Evolutionary conservation across 768 basidiomycete species (phyloP).

Genomic region (Tephrocybe sp.): DNA sequence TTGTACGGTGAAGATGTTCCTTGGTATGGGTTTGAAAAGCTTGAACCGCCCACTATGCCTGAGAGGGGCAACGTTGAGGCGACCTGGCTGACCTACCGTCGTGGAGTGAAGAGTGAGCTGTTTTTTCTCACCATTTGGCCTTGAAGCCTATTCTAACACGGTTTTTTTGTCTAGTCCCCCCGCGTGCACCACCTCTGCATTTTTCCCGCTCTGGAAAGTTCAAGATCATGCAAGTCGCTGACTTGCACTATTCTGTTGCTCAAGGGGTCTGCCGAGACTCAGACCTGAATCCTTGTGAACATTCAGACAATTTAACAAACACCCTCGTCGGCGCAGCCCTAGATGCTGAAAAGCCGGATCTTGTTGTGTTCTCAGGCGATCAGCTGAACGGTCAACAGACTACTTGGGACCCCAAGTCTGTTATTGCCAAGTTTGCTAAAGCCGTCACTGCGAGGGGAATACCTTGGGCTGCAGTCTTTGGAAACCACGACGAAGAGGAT

Average conservation of each 20-base stretch:
- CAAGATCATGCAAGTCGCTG: constrained; percentile 89
- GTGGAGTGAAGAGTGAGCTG: constrained; percentile 68
- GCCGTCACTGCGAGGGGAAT: constrained; percentile 72
- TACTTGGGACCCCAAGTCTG: constrained; percentile 84
- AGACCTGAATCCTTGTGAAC: constrained; percentile 47
- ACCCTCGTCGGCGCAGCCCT: constrained; percentile 68
- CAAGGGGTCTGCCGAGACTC: constrained; percentile 79
- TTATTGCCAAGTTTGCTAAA: constrained; percentile 84
- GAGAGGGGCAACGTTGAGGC: constrained; percentile 42
- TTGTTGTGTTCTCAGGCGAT: constrained; percentile 92
- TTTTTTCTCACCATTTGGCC: too few relatives aligned
- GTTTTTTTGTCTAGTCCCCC: constrained; percentile 44
- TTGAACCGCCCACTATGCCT: constrained; percentile 57
- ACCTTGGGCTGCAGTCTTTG: constrained; percentile 91
- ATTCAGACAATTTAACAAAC: constrained; percentile 79
- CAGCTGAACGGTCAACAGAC: constrained; percentile 91
- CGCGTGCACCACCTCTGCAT: constrained; percentile 73
- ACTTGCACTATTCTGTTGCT: constrained; percentile 88
- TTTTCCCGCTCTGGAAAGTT: constrained; percentile 83
- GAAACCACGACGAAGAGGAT: constrained; percentile 89
- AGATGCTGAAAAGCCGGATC: constrained; percentile 80
- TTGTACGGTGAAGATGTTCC: constrained; percentile 80
- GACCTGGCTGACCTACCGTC: constrained; percentile 66
- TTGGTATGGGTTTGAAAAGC: constrained; percentile 83
- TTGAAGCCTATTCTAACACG: constrained; percentile 5